Percentiles rank a stretch among this genome's conserved stretches.
Conservation (phyloP, 208 protist genomes). For the Balamuthia mandrillaris region DNA sequence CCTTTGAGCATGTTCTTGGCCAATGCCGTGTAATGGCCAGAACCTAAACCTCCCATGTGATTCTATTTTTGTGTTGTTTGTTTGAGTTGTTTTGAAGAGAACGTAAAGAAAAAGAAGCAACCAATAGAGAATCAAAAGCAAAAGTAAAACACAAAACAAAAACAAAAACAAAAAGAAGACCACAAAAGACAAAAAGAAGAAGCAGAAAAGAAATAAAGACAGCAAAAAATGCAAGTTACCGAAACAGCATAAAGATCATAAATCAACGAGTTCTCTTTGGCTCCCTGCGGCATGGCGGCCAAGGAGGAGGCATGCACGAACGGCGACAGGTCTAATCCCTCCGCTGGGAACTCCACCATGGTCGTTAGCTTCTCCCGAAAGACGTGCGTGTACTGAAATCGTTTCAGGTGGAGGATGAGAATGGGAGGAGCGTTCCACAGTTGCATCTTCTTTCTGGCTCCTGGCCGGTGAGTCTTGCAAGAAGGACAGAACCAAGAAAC, state of each 20-base stretch:
- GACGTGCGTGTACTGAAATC: slow-evolving; percentile 59
- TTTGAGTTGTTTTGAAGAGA: neutral
- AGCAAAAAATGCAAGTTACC: slow-evolving; percentile 25
- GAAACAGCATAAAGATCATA: slow-evolving; percentile 72
- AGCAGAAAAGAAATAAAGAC: neutral
- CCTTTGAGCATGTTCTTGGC: slow-evolving; percentile 44
- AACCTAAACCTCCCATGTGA: slow-evolving; percentile 64
- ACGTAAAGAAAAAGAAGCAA: neutral
- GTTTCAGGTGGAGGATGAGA: slow-evolving; percentile 76
- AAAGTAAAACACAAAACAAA: neutral
- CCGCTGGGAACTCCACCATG: slow-evolving; percentile 63
- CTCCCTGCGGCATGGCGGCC: neutral
- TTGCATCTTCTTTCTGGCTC: slow-evolving; percentile 66
- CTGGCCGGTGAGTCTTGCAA: slow-evolving; percentile 52
- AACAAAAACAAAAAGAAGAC: neutral
- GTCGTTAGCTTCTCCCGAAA: slow-evolving; percentile 57
- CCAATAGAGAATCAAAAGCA: neutral
- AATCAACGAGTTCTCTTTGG: neutral
- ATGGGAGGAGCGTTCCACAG: slow-evolving; percentile 70
- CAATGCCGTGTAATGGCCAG: slow-evolving; percentile 71
- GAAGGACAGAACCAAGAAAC: slow-evolving; percentile 49
- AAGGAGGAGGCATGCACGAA: slow-evolving; percentile 27
- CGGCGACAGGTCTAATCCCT: slow-evolving; percentile 60
- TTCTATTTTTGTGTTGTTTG: slow-evolving; percentile 32
- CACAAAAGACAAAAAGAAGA: neutral